Percentiles rank a stretch among this genome's conserved stretches.
Evolutionary conservation across 805 yeast species (phyloP).

Genomic region (Yarrowia sp.): DNA sequence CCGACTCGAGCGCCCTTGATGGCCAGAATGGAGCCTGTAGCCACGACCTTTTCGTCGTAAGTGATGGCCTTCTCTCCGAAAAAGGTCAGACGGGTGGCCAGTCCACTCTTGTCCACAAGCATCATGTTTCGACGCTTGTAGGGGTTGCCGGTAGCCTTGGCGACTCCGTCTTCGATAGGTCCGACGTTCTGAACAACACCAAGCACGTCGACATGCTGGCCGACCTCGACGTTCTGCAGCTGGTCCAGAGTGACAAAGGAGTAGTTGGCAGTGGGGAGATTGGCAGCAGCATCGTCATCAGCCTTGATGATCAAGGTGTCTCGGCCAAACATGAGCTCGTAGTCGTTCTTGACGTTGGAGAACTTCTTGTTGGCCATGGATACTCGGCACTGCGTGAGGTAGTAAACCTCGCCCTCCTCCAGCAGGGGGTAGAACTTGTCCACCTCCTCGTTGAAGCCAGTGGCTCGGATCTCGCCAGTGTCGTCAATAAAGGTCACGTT

Average conservation of each 20-base stretch:
- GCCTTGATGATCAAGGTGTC: slow-evolving; percentile 75
- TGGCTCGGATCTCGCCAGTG: slow-evolving; percentile 93
- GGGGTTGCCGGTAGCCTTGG: slow-evolving; percentile 84
- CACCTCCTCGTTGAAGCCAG: slow-evolving; percentile 87
- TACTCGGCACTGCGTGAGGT: slow-evolving; percentile 75
- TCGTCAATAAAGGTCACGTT: slow-evolving; percentile 87
- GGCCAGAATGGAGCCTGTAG: slow-evolving; percentile 66
- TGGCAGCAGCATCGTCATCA: slow-evolving; percentile 52
- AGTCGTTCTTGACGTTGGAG: slow-evolving; percentile 79
- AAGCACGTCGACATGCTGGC: slow-evolving; percentile 76
- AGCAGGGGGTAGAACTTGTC: slow-evolving; percentile 71
- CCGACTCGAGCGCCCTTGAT: slow-evolving; percentile 85
- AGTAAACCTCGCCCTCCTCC: slow-evolving; percentile 88
- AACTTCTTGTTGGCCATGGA: slow-evolving; percentile 83
- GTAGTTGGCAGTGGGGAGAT: slow-evolving; percentile 71
- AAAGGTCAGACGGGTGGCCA: slow-evolving; percentile 72
- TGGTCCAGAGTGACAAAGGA: slow-evolving; percentile 68
- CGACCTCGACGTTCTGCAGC: slow-evolving; percentile 65
- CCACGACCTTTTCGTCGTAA: slow-evolving; percentile 52
- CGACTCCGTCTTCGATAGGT: slow-evolving; percentile 72
- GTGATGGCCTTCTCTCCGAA: slow-evolving; percentile 89
- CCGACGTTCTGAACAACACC: slow-evolving; percentile 80
- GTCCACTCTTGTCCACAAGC: slow-evolving; percentile 80
- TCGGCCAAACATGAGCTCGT: slow-evolving; percentile 78
- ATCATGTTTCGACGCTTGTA: slow-evolving; percentile 88